Evolutionary conservation across 148 eudicot species (phyloP), one percentile per base, ranked within the genome.

Genomic region (Tetragonia tetragonoides): DNA sequence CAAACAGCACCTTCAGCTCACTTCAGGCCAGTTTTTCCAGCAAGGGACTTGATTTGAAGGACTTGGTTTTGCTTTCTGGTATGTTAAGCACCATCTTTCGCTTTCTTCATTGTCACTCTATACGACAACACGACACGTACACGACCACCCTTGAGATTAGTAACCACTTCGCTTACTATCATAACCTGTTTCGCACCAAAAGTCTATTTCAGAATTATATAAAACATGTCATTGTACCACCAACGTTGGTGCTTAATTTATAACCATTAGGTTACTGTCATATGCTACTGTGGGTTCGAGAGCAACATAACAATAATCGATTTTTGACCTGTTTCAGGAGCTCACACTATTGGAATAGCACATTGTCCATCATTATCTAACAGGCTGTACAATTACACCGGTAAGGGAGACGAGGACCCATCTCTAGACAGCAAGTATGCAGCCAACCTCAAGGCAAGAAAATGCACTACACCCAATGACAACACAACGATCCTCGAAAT

Each of bases 341-440:
- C 91, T 0, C 95, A 91, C 73, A 91, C 92, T 3, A 91, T 91
- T 10, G 95, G 92, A 5, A 73, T 87, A 37, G 69, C 89, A 10
- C 89, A 87, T 10, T 91, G 92, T 70, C 68, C 82, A 44, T 87
- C 91, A 66, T 85, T 91, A 82, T 24, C 81, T 0, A 71, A 79
- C 0, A 75, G 95, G 37, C 76, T 91, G 5, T 91, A 90, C 86
- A 86, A 84, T 76, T 90, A 86, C 80, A 85, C 84, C 0, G 85
- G 87, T 0, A 51, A 12, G 38, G 80, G 83, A 16, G 81, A 81
- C 8, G 49, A 80, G 18, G 94, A 90, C 76, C 94, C 94, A 6
- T 15, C 88, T 4, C 84, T 94, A 14, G 98, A 94, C 83, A 83
- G 88, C 23, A 90, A 90, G 63, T 94, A 94, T 49, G 97, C 90